phyloP scores from a whole-genome alignment of 228 moss, liverwort and hornwort species.

The Sphagnum fallax region DNA sequence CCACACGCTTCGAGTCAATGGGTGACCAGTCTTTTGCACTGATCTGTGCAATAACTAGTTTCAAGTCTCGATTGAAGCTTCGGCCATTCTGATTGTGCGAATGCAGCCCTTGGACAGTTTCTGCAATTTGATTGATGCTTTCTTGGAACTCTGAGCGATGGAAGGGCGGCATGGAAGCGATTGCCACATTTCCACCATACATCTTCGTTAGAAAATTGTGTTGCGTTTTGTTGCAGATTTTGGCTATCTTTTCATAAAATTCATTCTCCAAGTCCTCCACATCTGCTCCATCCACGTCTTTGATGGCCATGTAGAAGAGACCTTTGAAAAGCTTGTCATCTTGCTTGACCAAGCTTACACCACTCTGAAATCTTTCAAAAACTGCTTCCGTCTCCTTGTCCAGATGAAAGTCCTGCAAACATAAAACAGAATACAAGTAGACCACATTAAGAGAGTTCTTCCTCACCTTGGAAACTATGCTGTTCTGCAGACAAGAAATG shows the following conservation, averaged over 20 bases:
- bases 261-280: constrained; percentile 33
- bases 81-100: constrained; percentile 6
- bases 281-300: constrained; percentile 23
- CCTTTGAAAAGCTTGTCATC: constrained; percentile 26
- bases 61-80: constrained; percentile 14
- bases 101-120: constrained; percentile 14
- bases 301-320: constrained; percentile 35
- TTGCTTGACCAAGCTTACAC: constrained; percentile 19
- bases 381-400: constrained; percentile 32
- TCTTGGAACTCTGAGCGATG: constrained; percentile 27
- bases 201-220: constrained; percentile 33
- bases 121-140: constrained; percentile 25
- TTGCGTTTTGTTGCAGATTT: constrained; percentile 21
- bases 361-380: constrained; percentile 32
- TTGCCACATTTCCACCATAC: constrained; percentile 27
- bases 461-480: background rate
- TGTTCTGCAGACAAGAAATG: too few relatives aligned
- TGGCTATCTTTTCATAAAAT: constrained; percentile 18
- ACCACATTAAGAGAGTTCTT: background rate
- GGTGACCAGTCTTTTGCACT: constrained; percentile 25
- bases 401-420: constrained; percentile 34
- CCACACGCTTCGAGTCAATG: constrained; percentile 17
- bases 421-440: background rate
- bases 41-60: constrained; percentile 20
- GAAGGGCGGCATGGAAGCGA: constrained; percentile 33